These are phyloP conservation scores for Xylaria sp. DNA, from an alignment of 2,329 filamentous ascomycete species.

Conservation along the genomic window DNA sequence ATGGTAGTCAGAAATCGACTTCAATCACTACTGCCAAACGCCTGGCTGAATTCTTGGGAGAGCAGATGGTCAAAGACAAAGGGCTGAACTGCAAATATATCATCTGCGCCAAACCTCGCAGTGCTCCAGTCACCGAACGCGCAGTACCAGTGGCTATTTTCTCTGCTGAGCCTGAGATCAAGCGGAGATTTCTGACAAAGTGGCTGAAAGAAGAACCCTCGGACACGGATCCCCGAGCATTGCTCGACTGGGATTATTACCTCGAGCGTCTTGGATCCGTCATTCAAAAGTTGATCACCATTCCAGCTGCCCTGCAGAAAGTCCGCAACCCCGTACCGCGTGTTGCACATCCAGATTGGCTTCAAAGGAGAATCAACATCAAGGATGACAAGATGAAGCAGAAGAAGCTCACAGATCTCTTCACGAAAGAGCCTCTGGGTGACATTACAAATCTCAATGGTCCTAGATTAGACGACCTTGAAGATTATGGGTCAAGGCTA, in stretches of 20 bases:
- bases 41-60: slow-evolving; percentile 93
- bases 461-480: slow-evolving; percentile 73
- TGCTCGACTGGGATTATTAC: slow-evolving; percentile 98
- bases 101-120: slow-evolving; percentile 86
- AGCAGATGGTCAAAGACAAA: slow-evolving; percentile 99
- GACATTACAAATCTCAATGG: slow-evolving; percentile 76
- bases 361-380: slow-evolving; percentile 90
- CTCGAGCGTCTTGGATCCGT: slow-evolving; percentile 94
- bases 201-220: slow-evolving; percentile 94
- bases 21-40: slow-evolving; percentile 98
- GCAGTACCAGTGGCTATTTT: slow-evolving; percentile 97
- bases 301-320: slow-evolving; percentile 95
- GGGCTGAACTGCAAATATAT: slow-evolving; percentile 99
- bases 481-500: slow-evolving; percentile 80
- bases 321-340: slow-evolving; percentile 93
- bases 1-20: slow-evolving; percentile 93
- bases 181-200: slow-evolving; percentile 89
- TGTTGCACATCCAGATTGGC: slow-evolving; percentile 95
- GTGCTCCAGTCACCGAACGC: slow-evolving; percentile 92
- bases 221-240: slow-evolving; percentile 87
- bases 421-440: slow-evolving; percentile 75
- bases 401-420: slow-evolving; percentile 96
- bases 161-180: slow-evolving; percentile 88
- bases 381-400: slow-evolving; percentile 99
- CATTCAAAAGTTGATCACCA: slow-evolving; percentile 98